Evolutionary conservation across 2,329 filamentous ascomycete species (phyloP).

Genomic region (Dactylellina sp.): DNA sequence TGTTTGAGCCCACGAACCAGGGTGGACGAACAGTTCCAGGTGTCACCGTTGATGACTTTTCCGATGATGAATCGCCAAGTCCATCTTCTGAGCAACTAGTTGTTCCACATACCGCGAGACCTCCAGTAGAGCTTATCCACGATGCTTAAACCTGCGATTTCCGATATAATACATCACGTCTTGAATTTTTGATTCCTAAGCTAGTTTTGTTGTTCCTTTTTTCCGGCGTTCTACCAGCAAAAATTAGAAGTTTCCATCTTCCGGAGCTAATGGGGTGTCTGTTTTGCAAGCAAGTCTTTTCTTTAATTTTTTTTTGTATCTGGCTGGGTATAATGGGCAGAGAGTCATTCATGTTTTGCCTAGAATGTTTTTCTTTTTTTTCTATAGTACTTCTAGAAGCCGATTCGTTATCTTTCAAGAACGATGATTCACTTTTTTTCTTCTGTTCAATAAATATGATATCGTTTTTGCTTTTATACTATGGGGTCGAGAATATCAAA

Average conservation of each 20-base stretch:
- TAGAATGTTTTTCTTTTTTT: conserved; percentile 12
- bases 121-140: conserved; percentile 74
- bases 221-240: conserved; percentile 33
- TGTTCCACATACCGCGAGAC: conserved; percentile 69
- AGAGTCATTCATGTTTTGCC: neutral
- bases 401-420: neutral
- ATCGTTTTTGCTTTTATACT: neutral
- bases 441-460: neutral
- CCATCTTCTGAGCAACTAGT: conserved; percentile 67
- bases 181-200: neutral
- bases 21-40: conserved; percentile 72
- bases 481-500: neutral
- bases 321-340: neutral
- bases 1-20: conserved; percentile 73
- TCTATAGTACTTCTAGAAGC: neutral
- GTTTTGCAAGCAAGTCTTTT: conserved; percentile 31
- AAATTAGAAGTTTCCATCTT: conserved; percentile 28
- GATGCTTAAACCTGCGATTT: conserved; percentile 48
- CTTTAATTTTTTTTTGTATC: conserved; percentile 6
- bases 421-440: conserved; percentile 1
- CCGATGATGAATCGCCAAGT: conserved; percentile 66
- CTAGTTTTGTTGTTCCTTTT: conserved; percentile 5
- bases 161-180: neutral
- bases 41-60: conserved; percentile 75
- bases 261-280: conserved; percentile 32